Evolutionary conservation across 352 stramenopile genomes (phyloP).

Genomic region (Aphanomyces stellatus): DNA sequence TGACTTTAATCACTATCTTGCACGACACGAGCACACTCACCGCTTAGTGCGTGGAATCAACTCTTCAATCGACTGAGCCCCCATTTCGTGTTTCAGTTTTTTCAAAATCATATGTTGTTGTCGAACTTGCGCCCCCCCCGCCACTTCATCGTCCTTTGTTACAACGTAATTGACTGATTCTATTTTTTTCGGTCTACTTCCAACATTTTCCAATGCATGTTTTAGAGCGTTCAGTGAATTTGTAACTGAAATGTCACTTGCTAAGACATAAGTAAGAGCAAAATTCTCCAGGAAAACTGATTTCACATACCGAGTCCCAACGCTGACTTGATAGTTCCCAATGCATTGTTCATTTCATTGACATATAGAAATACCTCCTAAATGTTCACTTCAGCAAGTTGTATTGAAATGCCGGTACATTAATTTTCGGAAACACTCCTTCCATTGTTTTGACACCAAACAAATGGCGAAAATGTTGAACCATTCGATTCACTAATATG

Average conservation of each 20-base stretch:
- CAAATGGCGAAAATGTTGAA: slow-evolving; percentile 80
- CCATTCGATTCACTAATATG: slow-evolving; percentile 78
- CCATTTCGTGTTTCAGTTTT: slow-evolving; percentile 70
- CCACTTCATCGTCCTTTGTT: slow-evolving; percentile 35
- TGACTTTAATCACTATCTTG: too few species aligned
- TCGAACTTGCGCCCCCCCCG: slow-evolving; percentile 58
- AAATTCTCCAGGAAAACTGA: not conserved
- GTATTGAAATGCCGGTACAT: slow-evolving; percentile 28
- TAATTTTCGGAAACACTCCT: slow-evolving; percentile 86
- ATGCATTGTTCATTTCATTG: slow-evolving; percentile 83
- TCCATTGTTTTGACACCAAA: slow-evolving; percentile 82
- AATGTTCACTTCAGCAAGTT: not conserved
- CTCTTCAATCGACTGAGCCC: slow-evolving; percentile 56
- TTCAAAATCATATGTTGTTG: slow-evolving; percentile 61
- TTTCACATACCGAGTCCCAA: slow-evolving; percentile 55
- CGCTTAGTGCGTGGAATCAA: slow-evolving; percentile 66
- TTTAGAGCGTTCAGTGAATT: not conserved
- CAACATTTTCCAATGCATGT: slow-evolving; percentile 17
- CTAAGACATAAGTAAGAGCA: not conserved
- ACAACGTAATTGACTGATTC: slow-evolving; percentile 53
- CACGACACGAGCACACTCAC: too few species aligned
- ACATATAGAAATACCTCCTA: slow-evolving; percentile 79
- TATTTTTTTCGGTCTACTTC: slow-evolving; percentile 13
- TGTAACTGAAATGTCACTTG: not conserved
- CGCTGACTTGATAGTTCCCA: slow-evolving; percentile 45